Evolutionary conservation across 257 asterid species (phyloP), one percentile per base, ranked within the genome.

Genomic region (Coffea canephora): DNA sequence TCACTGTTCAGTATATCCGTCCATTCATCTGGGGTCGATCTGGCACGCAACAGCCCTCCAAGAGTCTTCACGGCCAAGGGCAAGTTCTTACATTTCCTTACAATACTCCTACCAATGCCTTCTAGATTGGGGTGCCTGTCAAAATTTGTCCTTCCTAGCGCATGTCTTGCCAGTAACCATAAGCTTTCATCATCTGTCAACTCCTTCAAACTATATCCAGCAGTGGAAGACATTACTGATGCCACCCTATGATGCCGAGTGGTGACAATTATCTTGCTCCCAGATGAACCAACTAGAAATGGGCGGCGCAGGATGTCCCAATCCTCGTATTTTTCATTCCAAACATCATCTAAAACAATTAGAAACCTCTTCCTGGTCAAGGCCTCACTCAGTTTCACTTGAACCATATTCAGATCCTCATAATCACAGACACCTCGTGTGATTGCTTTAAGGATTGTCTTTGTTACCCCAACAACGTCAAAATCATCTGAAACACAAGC

Each of bases 41-140:
- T 69, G 8, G 0, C 65, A 13, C 75, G 74, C 72, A 81, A 4
- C 46, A 76, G 64, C 54, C 84, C 7, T 39, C 81, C 84, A 0
- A 81, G 65, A 46, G 81, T 36, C 66, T 76, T 81, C 19, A 81
- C 76, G 43, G 81, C 84, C 61, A 81, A 71, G 10, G 84, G 84
- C 77, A 81, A 74, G 27, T 67, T 73, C 34, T 71, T 52, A 52
- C 84, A 81, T 62, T 59, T 81, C 67, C 57, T 69, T 21, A 81
- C 81, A 34, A 71, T 62, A 69, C 12, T 52, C 75, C 71, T 78
- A 11, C 80, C 81, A 70, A 81, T 48, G 46, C 25, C 23, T 31
- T 54, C 27, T 13, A 76, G 50, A 68, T 55, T 31, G 0, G 80
- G 68, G 16, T 31, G 52, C n/a, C 7, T 34, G 19, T 27, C 68